These are phyloP conservation scores for Vigna radiata DNA, from an alignment of 306 rosid species.

Conservation along the genomic window DNA sequence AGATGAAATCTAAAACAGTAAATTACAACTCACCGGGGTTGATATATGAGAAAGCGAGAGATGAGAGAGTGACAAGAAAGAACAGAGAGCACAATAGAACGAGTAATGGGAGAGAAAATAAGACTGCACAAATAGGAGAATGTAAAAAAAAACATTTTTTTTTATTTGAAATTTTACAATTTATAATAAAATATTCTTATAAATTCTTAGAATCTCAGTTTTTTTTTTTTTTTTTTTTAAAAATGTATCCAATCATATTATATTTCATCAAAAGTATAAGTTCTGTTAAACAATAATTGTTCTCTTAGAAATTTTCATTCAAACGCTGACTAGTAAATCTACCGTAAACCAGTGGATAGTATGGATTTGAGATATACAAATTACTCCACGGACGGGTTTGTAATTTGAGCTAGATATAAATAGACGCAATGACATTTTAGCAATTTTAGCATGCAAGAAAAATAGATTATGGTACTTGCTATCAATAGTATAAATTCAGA, in stretches of 20 bases:
- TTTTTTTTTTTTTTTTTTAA: too few species aligned
- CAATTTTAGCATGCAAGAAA: slow-evolving; percentile 12
- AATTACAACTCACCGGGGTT: neutral
- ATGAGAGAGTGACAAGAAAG: too few species aligned
- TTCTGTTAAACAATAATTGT: neutral
- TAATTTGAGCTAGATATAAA: neutral
- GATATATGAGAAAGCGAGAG: too few species aligned
- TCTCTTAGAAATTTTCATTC: too few species aligned
- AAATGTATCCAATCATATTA: too few species aligned
- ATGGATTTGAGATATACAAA: neutral
- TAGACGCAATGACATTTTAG: neutral
- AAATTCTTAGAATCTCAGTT: too few species aligned
- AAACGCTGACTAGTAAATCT: neutral
- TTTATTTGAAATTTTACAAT: too few species aligned
- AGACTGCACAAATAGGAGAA: too few species aligned
- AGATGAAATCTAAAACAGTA: neutral
- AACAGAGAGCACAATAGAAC: too few species aligned
- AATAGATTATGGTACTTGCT: slow-evolving; percentile 12
- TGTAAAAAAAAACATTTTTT: too few species aligned
- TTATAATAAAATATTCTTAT: too few species aligned
- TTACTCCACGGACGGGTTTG: slow-evolving; percentile 8
- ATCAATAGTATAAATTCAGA: slow-evolving; percentile 20
- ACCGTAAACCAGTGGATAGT: neutral
- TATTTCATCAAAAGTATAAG: neutral
- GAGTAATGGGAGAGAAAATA: too few species aligned